Base-by-base conservation (phyloP, 2,329 filamentous ascomycete genomes). In the Fusarium falciforme region DNA sequence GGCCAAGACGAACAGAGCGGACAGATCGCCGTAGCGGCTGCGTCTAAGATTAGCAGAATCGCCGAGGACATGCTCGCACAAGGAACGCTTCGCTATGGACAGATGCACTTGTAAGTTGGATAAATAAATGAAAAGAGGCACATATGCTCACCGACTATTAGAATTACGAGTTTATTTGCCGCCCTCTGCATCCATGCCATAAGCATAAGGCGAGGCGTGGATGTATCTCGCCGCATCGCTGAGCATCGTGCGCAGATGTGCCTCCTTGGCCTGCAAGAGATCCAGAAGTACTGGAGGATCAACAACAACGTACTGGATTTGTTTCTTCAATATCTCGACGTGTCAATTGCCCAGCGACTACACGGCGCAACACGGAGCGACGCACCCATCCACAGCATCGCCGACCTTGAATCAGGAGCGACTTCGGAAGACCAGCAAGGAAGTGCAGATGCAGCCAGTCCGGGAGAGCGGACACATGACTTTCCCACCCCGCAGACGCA, bases 241-340 rank as follows among this genome's bases (percentile, higher is more conserved):
- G 81, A 83, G 61, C 80, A 83, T 66, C 77, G 82, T 20, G 82
- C 82, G 1, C 81, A 83, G 36, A 80, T 83, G 69, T 84, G 82
- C 40, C 80, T 83, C 2, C 72, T 84, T 4, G 81, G 81, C 5
- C 76, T 84, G 2, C 80, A 83, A 44, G 82, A 83, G 68, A 78
- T 84, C 0, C 81, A 83, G 29, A 82, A 83, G n/a, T 83, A 83
- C 71, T 84, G 82, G 82, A 76, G 80, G 20, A 82, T 83, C 67
- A 84, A 84, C 76, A 83, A 82, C 70, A 82, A 82, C 36, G 75
- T 83, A 1, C 77, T 84, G 7, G 82, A 84, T 27, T 69, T 84
- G 7, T 84, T 84, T 31, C 72, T 84, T 0, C 81, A 80, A 27
- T 83, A 83, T 5, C 79, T 83, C 7, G 82, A 84, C 63, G 79